Evolutionary conservation across 208 protist genomes (phyloP).

Genomic region (Acanthamoeba divionensis): DNA sequence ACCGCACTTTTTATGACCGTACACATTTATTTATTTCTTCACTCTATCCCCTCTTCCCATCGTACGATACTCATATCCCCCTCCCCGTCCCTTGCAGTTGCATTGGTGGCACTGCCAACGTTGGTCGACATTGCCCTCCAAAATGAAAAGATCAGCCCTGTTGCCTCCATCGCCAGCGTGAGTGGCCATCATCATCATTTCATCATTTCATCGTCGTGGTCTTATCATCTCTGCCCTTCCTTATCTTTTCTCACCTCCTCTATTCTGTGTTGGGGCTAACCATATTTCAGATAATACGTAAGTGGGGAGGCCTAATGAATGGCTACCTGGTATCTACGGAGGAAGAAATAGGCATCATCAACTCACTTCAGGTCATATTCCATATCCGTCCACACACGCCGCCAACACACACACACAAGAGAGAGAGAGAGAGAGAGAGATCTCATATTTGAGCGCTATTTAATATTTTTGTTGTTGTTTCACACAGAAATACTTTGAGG

Average conservation of each 20-base stretch:
- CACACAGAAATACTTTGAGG: conserved; percentile 20
- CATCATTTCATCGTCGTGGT: too few species aligned
- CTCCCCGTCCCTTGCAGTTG: neutral
- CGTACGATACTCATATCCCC: neutral
- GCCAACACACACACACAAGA: neutral
- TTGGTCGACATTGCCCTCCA: conserved; percentile 1
- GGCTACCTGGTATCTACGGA: neutral
- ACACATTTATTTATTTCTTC: neutral
- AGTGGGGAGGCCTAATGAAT: conserved; percentile 8
- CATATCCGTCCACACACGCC: neutral
- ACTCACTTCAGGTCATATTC: neutral
- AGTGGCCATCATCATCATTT: too few species aligned
- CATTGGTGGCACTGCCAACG: neutral
- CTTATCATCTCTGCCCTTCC: neutral
- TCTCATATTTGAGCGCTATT: neutral
- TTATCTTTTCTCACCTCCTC: neutral
- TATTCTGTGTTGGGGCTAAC: neutral
- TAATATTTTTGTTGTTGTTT: neutral
- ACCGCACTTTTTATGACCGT: conserved; percentile 32
- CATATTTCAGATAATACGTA: neutral
- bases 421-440: neutral
- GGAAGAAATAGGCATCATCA: neutral
- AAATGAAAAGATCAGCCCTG: neutral
- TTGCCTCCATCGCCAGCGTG: neutral
- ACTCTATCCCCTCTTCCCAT: neutral